phyloP scores from a whole-genome alignment of 2,329 filamentous ascomycete genomes.

The Furcasterigmium furcatum region DNA sequence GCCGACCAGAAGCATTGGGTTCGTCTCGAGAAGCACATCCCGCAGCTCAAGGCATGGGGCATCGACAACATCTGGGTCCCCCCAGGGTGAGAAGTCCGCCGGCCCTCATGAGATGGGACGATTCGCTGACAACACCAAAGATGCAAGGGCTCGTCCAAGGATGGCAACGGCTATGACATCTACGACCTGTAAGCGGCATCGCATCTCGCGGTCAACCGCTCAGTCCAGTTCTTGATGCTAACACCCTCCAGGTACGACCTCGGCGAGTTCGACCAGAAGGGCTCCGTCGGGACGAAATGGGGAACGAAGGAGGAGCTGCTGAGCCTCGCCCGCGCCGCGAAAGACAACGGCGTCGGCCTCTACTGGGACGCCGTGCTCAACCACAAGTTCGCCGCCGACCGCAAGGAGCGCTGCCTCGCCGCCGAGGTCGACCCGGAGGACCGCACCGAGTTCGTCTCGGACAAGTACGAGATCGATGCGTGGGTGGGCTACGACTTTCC shows the following conservation, averaged over 20 bases:
- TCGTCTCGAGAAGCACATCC: conserved; percentile 52
- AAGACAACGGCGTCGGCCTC: conserved; percentile 54
- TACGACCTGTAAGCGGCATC: conserved; percentile 55
- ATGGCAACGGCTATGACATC: conserved; percentile 66
- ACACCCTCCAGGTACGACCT: conserved; percentile 45
- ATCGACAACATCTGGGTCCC: conserved; percentile 68
- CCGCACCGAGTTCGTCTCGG: conserved; percentile 52
- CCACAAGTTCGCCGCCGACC: conserved; percentile 71
- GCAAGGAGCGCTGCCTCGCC: conserved; percentile 58
- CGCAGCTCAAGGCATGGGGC: conserved; percentile 57
- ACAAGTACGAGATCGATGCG: conserved; percentile 62
- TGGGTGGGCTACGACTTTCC: conserved; percentile 70
- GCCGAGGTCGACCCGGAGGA: conserved; percentile 63
- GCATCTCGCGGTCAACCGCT: too few species aligned
- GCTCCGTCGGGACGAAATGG: conserved; percentile 64
- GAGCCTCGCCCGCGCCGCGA: conserved; percentile 48
- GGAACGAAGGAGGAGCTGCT: conserved; percentile 61
- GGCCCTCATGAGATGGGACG: not conserved
- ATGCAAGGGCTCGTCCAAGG: conserved; percentile 63
- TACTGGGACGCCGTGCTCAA: conserved; percentile 75
- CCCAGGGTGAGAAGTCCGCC: conserved; percentile 45
- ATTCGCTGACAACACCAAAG: conserved; percentile 7
- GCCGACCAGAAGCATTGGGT: conserved; percentile 61
- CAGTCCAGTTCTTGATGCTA: conserved; percentile 1
- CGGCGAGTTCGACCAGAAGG: conserved; percentile 75